Base-by-base conservation (phyloP, 495 filamentous ascomycete genomes). In the Collariella sp. region DNA sequence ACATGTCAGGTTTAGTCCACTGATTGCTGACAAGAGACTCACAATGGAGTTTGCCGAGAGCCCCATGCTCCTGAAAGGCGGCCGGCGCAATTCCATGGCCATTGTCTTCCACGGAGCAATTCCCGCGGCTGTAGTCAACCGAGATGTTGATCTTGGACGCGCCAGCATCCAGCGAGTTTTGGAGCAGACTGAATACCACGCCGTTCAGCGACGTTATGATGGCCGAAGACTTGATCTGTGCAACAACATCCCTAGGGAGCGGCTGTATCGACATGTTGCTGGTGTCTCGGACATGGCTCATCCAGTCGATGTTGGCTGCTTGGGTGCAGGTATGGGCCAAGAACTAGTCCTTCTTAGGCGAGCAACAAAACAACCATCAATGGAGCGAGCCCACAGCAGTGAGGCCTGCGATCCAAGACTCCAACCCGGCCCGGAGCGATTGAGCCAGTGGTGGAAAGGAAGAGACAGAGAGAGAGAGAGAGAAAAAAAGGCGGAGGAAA, bases 191-290 rank as follows among this genome's bases (percentile, higher is more conserved):
- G 49, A 80, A 69, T 36, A 89, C 72, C 5, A 88, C 91, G 22
- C 71, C 82, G 58, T 84, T 83, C 43, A 98, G 70, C 26, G 84
- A 81, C 2, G 82, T 86, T 57, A 97, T 86, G 20, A 77, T 75
- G 7, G 80, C 82, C 2, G 91, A 95, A 1, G 91, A 96, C 59
- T 86, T 88, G 67, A 98, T 84, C 63, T 91, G 91, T n/a, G 85
- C 80, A 49, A 82, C 75, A 48, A 89, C 89, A 47, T 91, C 79
- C 22, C 77, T 66, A 13, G 91, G 87, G 41, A 97, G 75, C 38
- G 76, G 82, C 54, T 76, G 73, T 51, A 97, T 95, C 13, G 79
- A 77, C 76, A 80, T 77, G 62, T 58, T 62, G 65, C 50, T 48
- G 36, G 59, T 44, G 39, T 36, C 23, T n/a, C 19, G 20, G 31